Evolutionary conservation across 345 rosid species (phyloP).

Genomic region (Salix viminalis): DNA sequence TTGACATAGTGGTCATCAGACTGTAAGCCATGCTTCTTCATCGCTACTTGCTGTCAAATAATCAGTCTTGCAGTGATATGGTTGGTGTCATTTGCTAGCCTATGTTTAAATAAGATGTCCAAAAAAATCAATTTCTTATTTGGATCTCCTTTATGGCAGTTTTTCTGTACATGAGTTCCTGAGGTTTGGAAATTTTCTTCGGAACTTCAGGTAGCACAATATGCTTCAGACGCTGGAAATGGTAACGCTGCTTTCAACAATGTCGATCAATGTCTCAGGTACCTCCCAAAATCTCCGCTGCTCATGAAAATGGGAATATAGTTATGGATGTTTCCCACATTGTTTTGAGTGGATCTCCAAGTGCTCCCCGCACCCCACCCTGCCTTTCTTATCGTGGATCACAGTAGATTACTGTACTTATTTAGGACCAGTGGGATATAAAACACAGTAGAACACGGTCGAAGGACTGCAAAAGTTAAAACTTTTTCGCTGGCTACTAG

Average conservation of each 20-base stretch:
- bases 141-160: conserved; percentile 29
- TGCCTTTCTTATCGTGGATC: neutral
- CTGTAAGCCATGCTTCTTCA: too few species aligned
- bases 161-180: conserved; percentile 31
- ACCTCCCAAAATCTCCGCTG: conserved; percentile 6
- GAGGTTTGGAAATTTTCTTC: conserved; percentile 39
- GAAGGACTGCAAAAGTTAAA: too few species aligned
- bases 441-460: too few species aligned
- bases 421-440: neutral
- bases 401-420: neutral
- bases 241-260: conserved; percentile 52
- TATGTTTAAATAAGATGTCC: neutral
- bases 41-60: too few species aligned
- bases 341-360: neutral
- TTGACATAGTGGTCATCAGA: too few species aligned
- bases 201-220: conserved; percentile 73
- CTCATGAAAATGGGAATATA: neutral
- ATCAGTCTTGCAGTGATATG: neutral
- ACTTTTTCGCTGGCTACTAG: too few species aligned
- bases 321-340: neutral
- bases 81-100: conserved; percentile 2
- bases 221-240: conserved; percentile 76
- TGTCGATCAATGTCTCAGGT: conserved; percentile 82
- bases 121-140: conserved; percentile 17
- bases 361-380: neutral